These are phyloP conservation scores for Lactifluus subvellereus DNA, from an alignment of 768 basidiomycete genomes.

Conservation along the genomic window DNA sequence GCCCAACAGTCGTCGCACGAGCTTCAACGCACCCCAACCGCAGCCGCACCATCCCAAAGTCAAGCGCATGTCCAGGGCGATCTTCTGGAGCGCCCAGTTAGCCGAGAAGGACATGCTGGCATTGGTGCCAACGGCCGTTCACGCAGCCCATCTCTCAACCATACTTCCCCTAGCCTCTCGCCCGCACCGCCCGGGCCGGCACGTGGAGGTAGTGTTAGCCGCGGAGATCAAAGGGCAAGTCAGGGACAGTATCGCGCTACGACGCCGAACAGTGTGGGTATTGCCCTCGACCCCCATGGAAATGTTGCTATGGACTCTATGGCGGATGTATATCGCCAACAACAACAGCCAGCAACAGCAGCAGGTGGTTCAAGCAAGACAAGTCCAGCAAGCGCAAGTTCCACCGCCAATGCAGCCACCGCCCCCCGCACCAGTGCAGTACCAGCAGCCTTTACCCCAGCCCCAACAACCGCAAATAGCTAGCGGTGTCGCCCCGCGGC, in stretches of 20 bases:
- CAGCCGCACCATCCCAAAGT: constrained; percentile 25
- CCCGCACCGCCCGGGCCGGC: constrained; percentile 34
- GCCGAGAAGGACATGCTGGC: constrained; percentile 67
- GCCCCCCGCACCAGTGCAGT: constrained; percentile 32
- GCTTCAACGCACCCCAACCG: constrained; percentile 31
- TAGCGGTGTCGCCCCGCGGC: neutral
- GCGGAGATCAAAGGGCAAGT: constrained; percentile 13
- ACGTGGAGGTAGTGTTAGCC: constrained; percentile 18
- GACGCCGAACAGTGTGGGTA: constrained; percentile 77
- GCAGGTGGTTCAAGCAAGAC: constrained; percentile 21
- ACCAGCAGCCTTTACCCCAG: constrained; percentile 37
- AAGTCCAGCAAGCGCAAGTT: constrained; percentile 21
- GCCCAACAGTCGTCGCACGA: constrained; percentile 31
- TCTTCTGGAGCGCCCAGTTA: constrained; percentile 44
- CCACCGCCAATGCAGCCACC: constrained; percentile 37
- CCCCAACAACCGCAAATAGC: constrained; percentile 25
- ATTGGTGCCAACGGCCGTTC: constrained; percentile 71
- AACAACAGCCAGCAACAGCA: constrained; percentile 33
- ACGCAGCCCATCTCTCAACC: constrained; percentile 50
- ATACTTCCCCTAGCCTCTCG: constrained; percentile 46
- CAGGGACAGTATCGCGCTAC: constrained; percentile 45
- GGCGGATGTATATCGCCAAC: constrained; percentile 43
- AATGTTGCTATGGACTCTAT: constrained; percentile 77
- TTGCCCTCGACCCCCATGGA: constrained; percentile 73
- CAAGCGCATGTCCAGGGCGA: constrained; percentile 27